These are phyloP conservation scores for Sordariomycetes sp. DNA, from an alignment of 2,329 filamentous ascomycete genomes.

Conservation along the genomic window DNA sequence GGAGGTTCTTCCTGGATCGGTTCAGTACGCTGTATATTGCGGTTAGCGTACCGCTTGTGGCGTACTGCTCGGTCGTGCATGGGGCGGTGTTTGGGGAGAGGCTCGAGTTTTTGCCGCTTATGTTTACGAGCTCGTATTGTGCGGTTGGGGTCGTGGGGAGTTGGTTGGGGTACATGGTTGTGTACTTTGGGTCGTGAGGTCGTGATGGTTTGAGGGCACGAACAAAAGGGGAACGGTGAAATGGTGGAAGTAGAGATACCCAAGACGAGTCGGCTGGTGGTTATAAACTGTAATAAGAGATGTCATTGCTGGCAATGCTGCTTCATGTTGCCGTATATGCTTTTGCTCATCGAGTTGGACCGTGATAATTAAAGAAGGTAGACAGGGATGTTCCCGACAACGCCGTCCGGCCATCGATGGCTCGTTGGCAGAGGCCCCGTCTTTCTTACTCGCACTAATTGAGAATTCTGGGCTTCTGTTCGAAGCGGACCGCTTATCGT, in stretches of 20 bases:
- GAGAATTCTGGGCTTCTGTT: no score
- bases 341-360: no score
- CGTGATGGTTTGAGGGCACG: neutral
- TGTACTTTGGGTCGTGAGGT: constrained; percentile 61
- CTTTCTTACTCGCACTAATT: no score
- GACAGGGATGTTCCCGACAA: no score
- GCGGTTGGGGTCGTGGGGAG: constrained; percentile 91
- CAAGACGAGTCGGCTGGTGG: neutral
- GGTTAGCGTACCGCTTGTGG: constrained; percentile 74
- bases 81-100: constrained; percentile 67
- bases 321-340: no score
- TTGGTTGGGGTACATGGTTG: constrained; percentile 87
- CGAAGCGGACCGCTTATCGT: no score
- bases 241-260: neutral
- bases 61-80: constrained; percentile 80
- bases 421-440: no score
- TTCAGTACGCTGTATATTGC: constrained; percentile 85
- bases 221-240: neutral
- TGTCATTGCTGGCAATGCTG: no score
- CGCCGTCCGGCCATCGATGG: no score
- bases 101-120: constrained; percentile 85
- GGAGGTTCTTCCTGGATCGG: constrained; percentile 83
- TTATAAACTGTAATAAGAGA: no score
- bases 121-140: constrained; percentile 93
- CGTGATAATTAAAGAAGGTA: no score